Base-by-base conservation (phyloP, 169 alveolate genomes). In the Eimeria maxima region DNA sequence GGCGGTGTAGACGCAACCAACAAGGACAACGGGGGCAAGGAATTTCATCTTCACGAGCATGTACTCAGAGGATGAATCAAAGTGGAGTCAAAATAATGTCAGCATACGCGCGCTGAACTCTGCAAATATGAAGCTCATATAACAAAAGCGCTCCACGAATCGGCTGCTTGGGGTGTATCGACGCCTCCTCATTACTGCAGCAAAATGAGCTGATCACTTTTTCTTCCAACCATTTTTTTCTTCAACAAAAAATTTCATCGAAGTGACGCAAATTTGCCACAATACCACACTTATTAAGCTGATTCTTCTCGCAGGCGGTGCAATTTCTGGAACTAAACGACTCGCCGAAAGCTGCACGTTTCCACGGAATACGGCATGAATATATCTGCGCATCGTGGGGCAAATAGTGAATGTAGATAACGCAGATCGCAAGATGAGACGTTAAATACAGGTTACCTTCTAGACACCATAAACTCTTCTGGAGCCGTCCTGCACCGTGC, bases 1-100 rank as follows among this genome's bases (percentile, higher is more conserved):
- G 80, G 57, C 69, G 93, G 93, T 45, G 57, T 86, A 60, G 80
- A 63, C 60, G 93, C 93, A 86, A 44, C 93, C 93, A 45, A 45
- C 93, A 20, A 86, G 93, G 60, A 86, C 57, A 29, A 86, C 74
- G 93, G 93, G 93, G 93, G 80, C 80, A 60, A 86, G 93, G 60
- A 86, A 86, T 47, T 63, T 55, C 93, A 86, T 86, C 76, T 29
- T 86, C 76, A 60, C 80, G 93, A 86, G 80, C 57, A 86, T 57
- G 42, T 63, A 63, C 80, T 57, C 93, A 33, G 74, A 27, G 42
- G 93, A 55, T 63, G 74, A 63, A 55, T 44, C 93, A 38, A 86
- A 60, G 27, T 86, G 93, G 93, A 86, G 80, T 63, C 76, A 86
- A 60, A 86, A 60, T 55, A 63, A 86, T 57, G 74, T 63, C 93